Base-by-base conservation (phyloP, 495 filamentous ascomycete species). In the Geoglossum glabrum region DNA sequence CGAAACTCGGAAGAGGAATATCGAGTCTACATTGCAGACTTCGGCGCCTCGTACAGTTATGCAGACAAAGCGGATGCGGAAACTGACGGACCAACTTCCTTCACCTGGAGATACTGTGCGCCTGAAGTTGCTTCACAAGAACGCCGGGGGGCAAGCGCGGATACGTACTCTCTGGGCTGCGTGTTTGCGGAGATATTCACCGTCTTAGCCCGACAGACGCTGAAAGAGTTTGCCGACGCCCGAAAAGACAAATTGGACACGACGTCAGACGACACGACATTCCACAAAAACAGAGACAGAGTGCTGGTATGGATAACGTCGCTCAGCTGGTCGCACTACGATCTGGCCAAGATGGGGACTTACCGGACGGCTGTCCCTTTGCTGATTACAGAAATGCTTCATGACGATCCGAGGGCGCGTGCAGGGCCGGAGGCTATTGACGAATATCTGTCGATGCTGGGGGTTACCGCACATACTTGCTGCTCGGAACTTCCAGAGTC, bases 51-150 rank as follows among this genome's bases (percentile, higher is more conserved):
- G 17, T 15, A 15, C 36, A 7, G 5, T 2, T 40, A 40, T 15
- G 4, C 36, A 15, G 36, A 40, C 17, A 5, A 8, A 15, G 4
- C 36, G 1, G 36, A 5, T 15, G 17, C 11, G 17, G 36, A 40
- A 7, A 40, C 36, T 13, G 11, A 40, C 13, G 11, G 36, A 15
- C 36, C 5, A 15, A 40, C 36, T 7, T 15, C 36, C 2, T 40
- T 40, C 36, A 40, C 36, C 36, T 2, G 13, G 5, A 40, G 5
- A 40, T 40, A 40, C 13, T 40, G 11, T 15, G 36, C 36, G 11
- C 36, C 36, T 15, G 36, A 40, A 15, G 36, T 15, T 15, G 36
- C 36, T 7, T 7, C 4, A 5, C 36, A 76, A 15, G 10, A 49
- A 5, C 36, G 36, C 11, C 36, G 36, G 5, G 36, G 11, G 4